These are phyloP conservation scores for Sodiomyces alkalinus DNA, from an alignment of 2,329 filamentous ascomycete species.

Conservation along the genomic window DNA sequence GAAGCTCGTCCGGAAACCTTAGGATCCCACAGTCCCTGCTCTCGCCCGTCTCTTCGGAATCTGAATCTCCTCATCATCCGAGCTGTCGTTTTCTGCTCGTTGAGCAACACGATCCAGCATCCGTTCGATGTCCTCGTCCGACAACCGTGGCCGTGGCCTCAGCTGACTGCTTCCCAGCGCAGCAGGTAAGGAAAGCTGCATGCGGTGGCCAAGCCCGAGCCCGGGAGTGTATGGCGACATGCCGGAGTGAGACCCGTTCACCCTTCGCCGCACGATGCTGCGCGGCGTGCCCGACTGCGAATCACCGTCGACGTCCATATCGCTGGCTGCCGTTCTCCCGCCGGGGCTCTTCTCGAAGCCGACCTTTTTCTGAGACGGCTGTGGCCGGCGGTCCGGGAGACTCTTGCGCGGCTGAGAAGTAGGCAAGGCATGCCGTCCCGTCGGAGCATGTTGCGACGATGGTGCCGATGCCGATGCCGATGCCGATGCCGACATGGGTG, in stretches of 20 bases:
- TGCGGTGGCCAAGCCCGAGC: slow-evolving; percentile 14
- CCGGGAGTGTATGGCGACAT: slow-evolving; percentile 8
- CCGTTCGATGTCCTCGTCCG: slow-evolving; percentile 41
- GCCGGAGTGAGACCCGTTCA: slow-evolving; percentile 17
- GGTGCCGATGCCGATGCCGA: no score
- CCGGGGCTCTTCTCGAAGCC: slow-evolving; percentile 32
- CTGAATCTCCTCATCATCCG: slow-evolving; percentile 43
- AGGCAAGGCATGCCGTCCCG: slow-evolving; percentile 24
- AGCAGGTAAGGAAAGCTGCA: slow-evolving; percentile 31
- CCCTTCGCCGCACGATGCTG: slow-evolving; percentile 11
- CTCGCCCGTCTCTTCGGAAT: slow-evolving; percentile 23
- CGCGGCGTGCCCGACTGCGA: slow-evolving; percentile 20
- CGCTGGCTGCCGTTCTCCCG: slow-evolving; percentile 21
- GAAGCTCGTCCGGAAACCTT: no score
- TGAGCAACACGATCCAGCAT: slow-evolving; percentile 40
- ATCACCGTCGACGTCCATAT: slow-evolving; percentile 28
- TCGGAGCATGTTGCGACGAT: slow-evolving; percentile 3
- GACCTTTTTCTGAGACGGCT: slow-evolving; percentile 25
- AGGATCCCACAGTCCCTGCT: slow-evolving; percentile 5
- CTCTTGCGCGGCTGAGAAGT: slow-evolving; percentile 34
- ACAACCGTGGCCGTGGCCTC: slow-evolving; percentile 25
- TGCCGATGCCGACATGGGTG: no score
- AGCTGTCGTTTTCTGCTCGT: slow-evolving; percentile 32
- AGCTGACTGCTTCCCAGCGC: slow-evolving; percentile 25
- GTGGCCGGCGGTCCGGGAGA: slow-evolving; percentile 31